Percentiles rank a stretch among this genome's conserved stretches.
Evolutionary conservation across 805 yeast species (phyloP).

Genomic region (Myxozyma monticola): DNA sequence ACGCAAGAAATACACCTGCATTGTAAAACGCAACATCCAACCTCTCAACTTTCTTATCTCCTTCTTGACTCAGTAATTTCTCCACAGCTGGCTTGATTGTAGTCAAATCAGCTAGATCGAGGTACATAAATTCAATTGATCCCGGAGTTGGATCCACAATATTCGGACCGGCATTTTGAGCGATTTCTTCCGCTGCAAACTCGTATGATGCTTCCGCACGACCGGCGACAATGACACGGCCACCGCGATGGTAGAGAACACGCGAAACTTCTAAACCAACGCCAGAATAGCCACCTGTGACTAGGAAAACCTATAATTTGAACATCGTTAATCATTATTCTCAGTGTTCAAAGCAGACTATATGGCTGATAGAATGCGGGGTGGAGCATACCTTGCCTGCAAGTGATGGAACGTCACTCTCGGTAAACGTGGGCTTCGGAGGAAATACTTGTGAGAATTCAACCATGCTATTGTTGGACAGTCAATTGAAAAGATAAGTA

Average conservation of each 20-base stretch:
- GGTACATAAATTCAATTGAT: slow-evolving; percentile 10
- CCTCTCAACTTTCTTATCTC: slow-evolving; percentile 32
- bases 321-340: too few relatives aligned
- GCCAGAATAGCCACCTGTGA: slow-evolving; percentile 25
- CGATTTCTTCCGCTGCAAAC: slow-evolving; percentile 13
- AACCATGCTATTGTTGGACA: slow-evolving; percentile 1
- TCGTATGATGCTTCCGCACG: slow-evolving; percentile 7
- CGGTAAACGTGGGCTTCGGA: slow-evolving; percentile 17
- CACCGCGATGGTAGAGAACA: slow-evolving; percentile 16
- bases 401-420: slow-evolving; percentile 7
- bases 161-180: neutral
- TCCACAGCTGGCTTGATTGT: slow-evolving; percentile 43
- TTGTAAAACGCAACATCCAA: slow-evolving; percentile 45
- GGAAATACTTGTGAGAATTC: slow-evolving; percentile 5
- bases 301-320: slow-evolving; percentile 14
- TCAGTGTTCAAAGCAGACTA: slow-evolving; percentile 32
- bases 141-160: slow-evolving; percentile 3
- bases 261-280: slow-evolving; percentile 19
- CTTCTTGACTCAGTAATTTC: slow-evolving; percentile 35
- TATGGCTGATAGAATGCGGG: neutral
- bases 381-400: slow-evolving; percentile 17
- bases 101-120: slow-evolving; percentile 31
- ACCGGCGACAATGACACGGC: slow-evolving; percentile 11
- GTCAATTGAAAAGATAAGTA: too few relatives aligned
- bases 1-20: slow-evolving; percentile 45